Evolutionary conservation across 2,329 filamentous ascomycete species (phyloP), one percentile per base, ranked within the genome.

Genomic region (Fonsecaea monophora): DNA sequence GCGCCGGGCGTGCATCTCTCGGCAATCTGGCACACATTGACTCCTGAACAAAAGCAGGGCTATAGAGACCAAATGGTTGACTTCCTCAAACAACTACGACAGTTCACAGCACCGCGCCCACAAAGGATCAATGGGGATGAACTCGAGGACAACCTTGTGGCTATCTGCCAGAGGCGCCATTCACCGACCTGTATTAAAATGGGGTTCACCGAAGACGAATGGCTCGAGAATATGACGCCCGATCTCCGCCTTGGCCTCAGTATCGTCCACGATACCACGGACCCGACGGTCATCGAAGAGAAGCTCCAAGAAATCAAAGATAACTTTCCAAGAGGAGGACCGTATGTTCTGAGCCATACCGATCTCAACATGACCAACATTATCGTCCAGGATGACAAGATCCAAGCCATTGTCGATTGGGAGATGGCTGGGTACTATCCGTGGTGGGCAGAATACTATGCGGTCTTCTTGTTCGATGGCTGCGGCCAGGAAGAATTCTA

Each of bases 271-370:
- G n/a, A 56, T 6, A 59, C 58, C 25, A 25, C n/a, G 10, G 65
- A 63, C 48, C 53, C 40, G 10, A 13, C 8, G 3, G 9, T 60
- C 32, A 55, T 67, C 42, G 60, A 67, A 59, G 18, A 60, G 60
- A 64, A 64, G 35, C 40, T 66, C 53, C 40, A 58, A 50, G 38
- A 62, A 25, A 9, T 66, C 42, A 66, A 62, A 32, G 32, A 50
- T 21, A 57, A 12, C 2, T 60, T 75, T 13, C 70, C 70, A 0
- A 70, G 67, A 42, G 70, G 70, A 7, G 69, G 65, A 12, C 72
- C 72, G 2, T 76, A 73, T 62, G 69, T 75, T 1, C 68, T 75
- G 30, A 73, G 70, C 37, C 72, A 76, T 59, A 32, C 30, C 30
- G 37, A 38, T 38, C 37, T 38, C 9, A 10, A 9, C 9, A 9